A percentile compares a stretch with the other conserved stretches of the same genome.
phyloP scores from a whole-genome alignment of 208 protist species.

The Angomonas ambiguus region DNA sequence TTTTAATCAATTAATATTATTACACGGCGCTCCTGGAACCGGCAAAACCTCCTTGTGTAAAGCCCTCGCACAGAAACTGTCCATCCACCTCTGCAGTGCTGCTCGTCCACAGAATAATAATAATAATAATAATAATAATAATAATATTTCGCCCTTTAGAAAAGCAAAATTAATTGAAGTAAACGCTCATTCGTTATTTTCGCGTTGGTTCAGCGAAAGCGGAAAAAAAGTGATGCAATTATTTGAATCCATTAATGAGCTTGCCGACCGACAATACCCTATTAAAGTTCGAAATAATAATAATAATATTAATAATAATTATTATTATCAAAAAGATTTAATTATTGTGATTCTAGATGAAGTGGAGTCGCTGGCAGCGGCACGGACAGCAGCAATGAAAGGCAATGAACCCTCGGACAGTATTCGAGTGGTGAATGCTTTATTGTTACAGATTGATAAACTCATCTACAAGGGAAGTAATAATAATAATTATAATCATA shows the following conservation, averaged over 20 bases:
- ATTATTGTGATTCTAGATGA: slow-evolving; percentile 94
- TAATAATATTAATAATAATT: slow-evolving; percentile 1
- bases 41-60: slow-evolving; percentile 93
- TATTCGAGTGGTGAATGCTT: slow-evolving; percentile 93
- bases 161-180: slow-evolving; percentile 88
- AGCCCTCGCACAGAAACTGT: slow-evolving; percentile 79
- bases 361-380: slow-evolving; percentile 94
- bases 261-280: slow-evolving; percentile 49
- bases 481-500: too few species aligned
- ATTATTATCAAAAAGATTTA: slow-evolving; percentile 28
- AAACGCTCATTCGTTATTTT: slow-evolving; percentile 95
- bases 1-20: slow-evolving; percentile 80
- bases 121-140: neutral
- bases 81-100: slow-evolving; percentile 44
- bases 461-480: too few species aligned
- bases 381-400: slow-evolving; percentile 77
- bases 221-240: slow-evolving; percentile 96
- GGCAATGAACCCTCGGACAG: slow-evolving; percentile 94
- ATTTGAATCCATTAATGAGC: slow-evolving; percentile 83
- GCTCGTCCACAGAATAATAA: too few species aligned
- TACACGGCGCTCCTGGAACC: slow-evolving; percentile 93
- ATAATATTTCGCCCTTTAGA: slow-evolving; percentile 22
- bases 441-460: slow-evolving; percentile 97
- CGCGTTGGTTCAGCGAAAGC: slow-evolving; percentile 96
- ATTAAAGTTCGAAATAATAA: too few species aligned